Evolutionary conservation across 345 rosid species (phyloP).

Genomic region (Mercurialis annua): DNA sequence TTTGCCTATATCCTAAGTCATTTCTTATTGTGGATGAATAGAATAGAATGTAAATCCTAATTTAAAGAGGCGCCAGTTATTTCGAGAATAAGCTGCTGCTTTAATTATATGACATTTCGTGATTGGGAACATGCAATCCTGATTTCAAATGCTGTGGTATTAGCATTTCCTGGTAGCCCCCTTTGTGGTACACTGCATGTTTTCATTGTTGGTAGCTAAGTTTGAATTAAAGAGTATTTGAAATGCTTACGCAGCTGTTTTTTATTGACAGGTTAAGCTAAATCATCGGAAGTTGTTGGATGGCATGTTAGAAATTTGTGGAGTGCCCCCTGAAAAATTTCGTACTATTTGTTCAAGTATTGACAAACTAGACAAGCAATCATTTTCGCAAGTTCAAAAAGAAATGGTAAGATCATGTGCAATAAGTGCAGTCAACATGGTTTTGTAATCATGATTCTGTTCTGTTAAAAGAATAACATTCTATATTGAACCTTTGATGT

Average conservation of each 20-base stretch:
- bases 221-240: not conserved
- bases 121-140: conserved; percentile 4
- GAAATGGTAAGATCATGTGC: conserved; percentile 64
- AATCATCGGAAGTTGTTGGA: conserved; percentile 88
- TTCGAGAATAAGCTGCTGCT: too few relatives aligned
- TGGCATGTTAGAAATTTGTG: conserved; percentile 95
- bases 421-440: not conserved
- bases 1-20: too few relatives aligned
- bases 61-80: too few relatives aligned
- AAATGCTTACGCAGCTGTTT: not conserved
- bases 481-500: not conserved
- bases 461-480: not conserved
- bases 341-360: conserved; percentile 92
- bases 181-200: conserved; percentile 7
- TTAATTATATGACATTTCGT: too few relatives aligned
- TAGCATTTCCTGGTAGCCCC: too few relatives aligned
- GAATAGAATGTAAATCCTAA: too few relatives aligned
- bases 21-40: too few relatives aligned
- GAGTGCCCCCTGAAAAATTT: conserved; percentile 88
- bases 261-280: conserved; percentile 56
- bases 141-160: too few relatives aligned
- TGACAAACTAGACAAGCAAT: conserved; percentile 85
- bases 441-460: not conserved
- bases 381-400: conserved; percentile 76
- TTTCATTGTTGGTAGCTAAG: not conserved